Evolutionary conservation across 139 green algal species (phyloP).

Genomic region (Edaphochlamys debaryana): DNA sequence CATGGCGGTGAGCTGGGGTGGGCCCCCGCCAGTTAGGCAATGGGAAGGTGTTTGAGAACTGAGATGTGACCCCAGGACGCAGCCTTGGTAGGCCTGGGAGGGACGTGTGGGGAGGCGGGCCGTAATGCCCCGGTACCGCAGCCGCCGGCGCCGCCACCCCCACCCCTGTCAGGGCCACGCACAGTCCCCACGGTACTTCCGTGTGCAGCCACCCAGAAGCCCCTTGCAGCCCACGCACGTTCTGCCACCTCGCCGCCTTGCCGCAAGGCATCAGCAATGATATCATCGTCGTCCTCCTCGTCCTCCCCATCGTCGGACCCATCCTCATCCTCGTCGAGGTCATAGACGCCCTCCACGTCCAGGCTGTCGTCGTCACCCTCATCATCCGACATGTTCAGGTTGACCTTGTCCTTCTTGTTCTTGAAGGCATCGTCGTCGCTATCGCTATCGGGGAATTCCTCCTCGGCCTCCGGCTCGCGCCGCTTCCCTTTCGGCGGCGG

Average conservation of each 20-base stretch:
- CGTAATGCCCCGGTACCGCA: too few species aligned
- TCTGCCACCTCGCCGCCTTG: constrained; percentile 46
- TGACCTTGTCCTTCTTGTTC: constrained; percentile 57
- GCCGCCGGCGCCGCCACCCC: too few species aligned
- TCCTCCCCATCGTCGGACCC: constrained; percentile 53
- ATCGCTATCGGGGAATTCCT: not conserved
- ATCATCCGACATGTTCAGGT: constrained; percentile 49
- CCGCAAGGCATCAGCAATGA: constrained; percentile 38
- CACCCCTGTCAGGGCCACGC: too few species aligned
- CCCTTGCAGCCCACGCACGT: constrained; percentile 52
- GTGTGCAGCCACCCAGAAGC: too few species aligned
- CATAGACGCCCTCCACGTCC: constrained; percentile 59
- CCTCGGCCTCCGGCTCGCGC: not conserved
- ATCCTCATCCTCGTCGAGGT: constrained; percentile 37
- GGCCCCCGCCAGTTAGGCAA: too few species aligned
- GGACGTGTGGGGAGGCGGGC: too few species aligned
- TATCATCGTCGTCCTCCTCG: constrained; percentile 44
- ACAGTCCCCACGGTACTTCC: too few species aligned
- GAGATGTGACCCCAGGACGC: too few species aligned
- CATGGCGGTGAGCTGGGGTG: too few species aligned
- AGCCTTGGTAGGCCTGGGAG: too few species aligned
- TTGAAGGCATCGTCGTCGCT: constrained; percentile 63
- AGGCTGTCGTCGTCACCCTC: constrained; percentile 53
- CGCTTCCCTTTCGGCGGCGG: not conserved
- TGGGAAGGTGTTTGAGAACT: too few species aligned